Base-by-base conservation (phyloP, 2,329 filamentous ascomycete species). In the Xylariaceae sp. region DNA sequence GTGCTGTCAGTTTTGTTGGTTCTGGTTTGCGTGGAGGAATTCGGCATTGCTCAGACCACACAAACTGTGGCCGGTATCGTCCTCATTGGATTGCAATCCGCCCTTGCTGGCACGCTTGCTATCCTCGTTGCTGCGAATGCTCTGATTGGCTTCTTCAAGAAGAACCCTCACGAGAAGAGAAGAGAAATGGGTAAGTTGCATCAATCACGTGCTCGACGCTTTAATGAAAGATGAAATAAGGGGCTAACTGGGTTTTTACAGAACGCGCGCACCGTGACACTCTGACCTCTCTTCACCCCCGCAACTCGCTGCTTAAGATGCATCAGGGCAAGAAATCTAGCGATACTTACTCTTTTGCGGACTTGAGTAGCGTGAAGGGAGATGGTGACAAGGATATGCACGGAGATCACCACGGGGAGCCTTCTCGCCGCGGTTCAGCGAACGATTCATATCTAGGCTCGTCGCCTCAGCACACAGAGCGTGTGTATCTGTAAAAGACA, bases 31-130 rank as follows among this genome's bases (percentile, higher is more conserved):
- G 93, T 97, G 34, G 89, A 97, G 72, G 88, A 97, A 76, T 86
- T 99, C 56, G 90, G 89, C 59, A 88, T 99, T 66, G 82, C 86
- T 4, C 88, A 97, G 74, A 96, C 92, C 8, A 97, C 93, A 8
- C 91, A 97, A 78, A 97, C 94, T 0, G 84, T 97, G 53, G 93
- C 90, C 13, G 94, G 94, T 57, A 85, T 97, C n/a, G 90, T 92
- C 13, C 82, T 99, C 60, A 94, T 97, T 65, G 90, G 87, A n/a
- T 82, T 97, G 4, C 94, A 99, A 75, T 90, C 90, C 0, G 83
- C 87, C 0, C 77, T 99, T 66, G 96, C 92, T 4, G 92, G 83
- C 62, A 75, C 91, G 23, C 80, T 99, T 58, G 92, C 90, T 2
- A 88, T 97, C 55, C 80, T 97, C 35, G 96, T 99, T 67, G 83